Evolutionary conservation across 2,329 filamentous ascomycete genomes (phyloP), one percentile per base, ranked within the genome.

Genomic region (Xylariaceae sp.): DNA sequence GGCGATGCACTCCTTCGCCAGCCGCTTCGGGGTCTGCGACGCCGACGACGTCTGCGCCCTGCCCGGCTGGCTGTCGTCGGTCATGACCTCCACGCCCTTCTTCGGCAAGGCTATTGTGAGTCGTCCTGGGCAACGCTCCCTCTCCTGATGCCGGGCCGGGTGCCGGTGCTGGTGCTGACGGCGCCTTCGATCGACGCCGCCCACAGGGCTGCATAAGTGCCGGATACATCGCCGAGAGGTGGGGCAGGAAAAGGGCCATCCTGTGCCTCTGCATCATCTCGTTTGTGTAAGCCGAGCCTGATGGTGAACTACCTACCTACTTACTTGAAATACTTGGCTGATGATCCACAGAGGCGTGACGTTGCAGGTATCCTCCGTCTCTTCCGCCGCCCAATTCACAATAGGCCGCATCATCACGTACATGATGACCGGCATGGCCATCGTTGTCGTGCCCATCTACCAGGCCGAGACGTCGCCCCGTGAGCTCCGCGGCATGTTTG

Each of bases 61-160:
- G 27, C 36, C 36, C 18, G 36, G 36, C 15, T 38, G 36, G 36
- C 14, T 34, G 11, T 38, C 36, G 23, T 38, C 36, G 15, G 36
- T 38, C 28, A 38, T 38, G 32, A 38, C 36, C n/a, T 18, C 32
- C n/a, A 38, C 36, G n/a, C 36, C 36, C 12, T 38, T 38, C 29
- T 13, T 38, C 15, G 36, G 36, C n/a, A 38, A 38, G 21, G 32
- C 36, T 32, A 19, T 38, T 21, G 36, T 38, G 18, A 30, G 28
- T 32, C 13, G 19, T 18, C 29, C 13, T 19, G 19, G 22, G 15
- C 16, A 24, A 21, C 29, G 23, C 30, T 25, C n/a, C n/a, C n/a
- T n/a, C n/a, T n/a, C n/a, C n/a, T n/a, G n/a, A n/a, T n/a, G n/a
- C n/a, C n/a, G n/a, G n/a, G n/a, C n/a, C n/a, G n/a, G n/a, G n/a